Percentiles rank a stretch among this genome's conserved stretches.
These are phyloP conservation scores for Starmerella bacillaris DNA, from an alignment of 805 yeast species.

Conservation along the genomic window DNA sequence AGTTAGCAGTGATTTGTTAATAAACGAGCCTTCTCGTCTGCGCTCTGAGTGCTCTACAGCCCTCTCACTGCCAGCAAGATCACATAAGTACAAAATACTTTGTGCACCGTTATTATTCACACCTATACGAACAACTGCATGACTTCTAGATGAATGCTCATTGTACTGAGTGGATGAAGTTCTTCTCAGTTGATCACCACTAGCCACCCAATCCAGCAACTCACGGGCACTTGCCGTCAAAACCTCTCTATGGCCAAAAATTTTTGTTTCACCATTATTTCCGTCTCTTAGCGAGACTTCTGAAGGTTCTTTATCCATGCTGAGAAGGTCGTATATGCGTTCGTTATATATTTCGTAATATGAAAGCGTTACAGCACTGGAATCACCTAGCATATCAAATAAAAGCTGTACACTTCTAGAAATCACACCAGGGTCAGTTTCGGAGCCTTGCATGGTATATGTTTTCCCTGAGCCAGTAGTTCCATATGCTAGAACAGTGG, in stretches of 20 bases:
- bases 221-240: conserved; percentile 40
- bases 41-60: conserved; percentile 61
- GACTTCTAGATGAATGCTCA: conserved; percentile 74
- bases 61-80: conserved; percentile 90
- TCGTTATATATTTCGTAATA: conserved; percentile 82
- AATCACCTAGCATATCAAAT: conserved; percentile 24
- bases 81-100: conserved; percentile 71
- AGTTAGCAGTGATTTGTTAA: conserved; percentile 78
- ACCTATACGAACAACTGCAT: conserved; percentile 64
- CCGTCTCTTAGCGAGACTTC: conserved; percentile 60
- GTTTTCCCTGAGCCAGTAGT: conserved; percentile 93
- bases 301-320: conserved; percentile 3
- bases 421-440: conserved; percentile 45
- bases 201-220: conserved; percentile 37
- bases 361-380: conserved; percentile 36
- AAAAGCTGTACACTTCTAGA: conserved; percentile 46
- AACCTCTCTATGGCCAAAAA: conserved; percentile 54
- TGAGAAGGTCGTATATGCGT: conserved; percentile 58
- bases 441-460: conserved; percentile 65
- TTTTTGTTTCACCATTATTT: conserved; percentile 48
- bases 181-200: conserved; percentile 58
- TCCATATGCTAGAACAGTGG: conserved; percentile 84
- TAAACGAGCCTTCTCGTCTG: conserved; percentile 82
- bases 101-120: conserved; percentile 28
- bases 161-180: conserved; percentile 85